phyloP scores from a whole-genome alignment of 306 rosid genomes.

The Prunus fruticosa region DNA sequence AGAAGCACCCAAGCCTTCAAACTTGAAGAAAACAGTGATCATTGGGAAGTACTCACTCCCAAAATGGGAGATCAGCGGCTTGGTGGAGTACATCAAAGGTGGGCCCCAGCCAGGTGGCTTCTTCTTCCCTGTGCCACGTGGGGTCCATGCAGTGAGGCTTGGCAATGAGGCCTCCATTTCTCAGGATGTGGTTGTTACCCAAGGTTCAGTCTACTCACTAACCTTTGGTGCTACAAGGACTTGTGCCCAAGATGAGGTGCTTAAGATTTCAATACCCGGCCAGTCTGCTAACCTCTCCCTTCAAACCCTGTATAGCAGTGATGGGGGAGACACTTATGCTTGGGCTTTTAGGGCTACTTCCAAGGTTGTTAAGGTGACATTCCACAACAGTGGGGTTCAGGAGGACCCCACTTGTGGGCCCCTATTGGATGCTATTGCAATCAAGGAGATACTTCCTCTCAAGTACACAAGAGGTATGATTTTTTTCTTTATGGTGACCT shows the following conservation, averaged over 20 bases:
- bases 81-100: conserved; percentile 49
- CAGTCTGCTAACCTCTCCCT: conserved; percentile 36
- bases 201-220: conserved; percentile 35
- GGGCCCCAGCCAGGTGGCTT: conserved; percentile 62
- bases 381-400: conserved; percentile 51
- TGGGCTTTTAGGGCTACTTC: conserved; percentile 34
- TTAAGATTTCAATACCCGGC: conserved; percentile 19
- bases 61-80: conserved; percentile 52
- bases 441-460: conserved; percentile 39
- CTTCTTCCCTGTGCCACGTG: conserved; percentile 41
- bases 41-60: conserved; percentile 51
- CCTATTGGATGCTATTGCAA: conserved; percentile 48
- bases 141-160: conserved; percentile 45
- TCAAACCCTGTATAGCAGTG: conserved; percentile 41
- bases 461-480: conserved; percentile 20
- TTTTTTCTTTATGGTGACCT: neutral
- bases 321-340: conserved; percentile 53
- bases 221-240: conserved; percentile 55
- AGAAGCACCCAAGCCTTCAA: conserved; percentile 30
- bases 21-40: conserved; percentile 46
- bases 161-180: conserved; percentile 60
- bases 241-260: conserved; percentile 53
- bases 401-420: conserved; percentile 64
- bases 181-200: conserved; percentile 28
- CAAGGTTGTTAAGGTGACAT: conserved; percentile 32